Base-by-base conservation (phyloP, 129 eudicot genomes). In the Centrapalus pauciflorus region DNA sequence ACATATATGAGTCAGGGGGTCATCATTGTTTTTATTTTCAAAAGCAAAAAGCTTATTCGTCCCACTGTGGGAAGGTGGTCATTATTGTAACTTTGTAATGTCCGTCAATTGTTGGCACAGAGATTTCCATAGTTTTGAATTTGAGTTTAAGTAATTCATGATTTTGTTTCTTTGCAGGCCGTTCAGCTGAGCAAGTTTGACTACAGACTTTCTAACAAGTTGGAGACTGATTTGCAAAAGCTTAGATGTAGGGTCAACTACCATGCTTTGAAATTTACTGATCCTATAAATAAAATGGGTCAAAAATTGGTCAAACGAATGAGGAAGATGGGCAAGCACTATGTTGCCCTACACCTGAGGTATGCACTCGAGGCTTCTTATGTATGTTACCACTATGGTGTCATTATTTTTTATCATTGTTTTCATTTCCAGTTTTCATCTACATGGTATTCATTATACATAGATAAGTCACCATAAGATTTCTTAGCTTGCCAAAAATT, bases 211-310 rank as follows among this genome's bases (percentile, higher is more conserved):
- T 71, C 97, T 60, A 90, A 90, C 79, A 86, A 64, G 73, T 69
- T 90, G 79, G 83, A 72, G 26, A 72, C 85, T 14, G 97, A 90
- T 79, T 67, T 81, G 25, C 97, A 90, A 61, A 90, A 83, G 90
- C 97, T 90, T 70, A 86, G 97, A 73, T 90, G 97, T 78, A 77
- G 97, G 74, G 95, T 77, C 32, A 90, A 90, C 77, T 90, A 90
- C 70, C 97, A 90, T 70, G 95, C 97, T 24, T 66, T 90, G 55
- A 81, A 70, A 79, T 90, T 90, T 71, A 90, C 97, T 2, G 73
- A 86, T 41, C 85, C 95, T 24, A 90, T 90, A 29, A 73, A 63
- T 72, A 69, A 82, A 83, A 86, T 90, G 97, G 97, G 97, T 61
- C 80, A 71, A 58, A 77, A 66, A 24, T 63, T 90, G 86, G 86